Evolutionary conservation across 371 early-diverging fungal genomes (phyloP).

Genomic region (Gilbertella persicaria): DNA sequence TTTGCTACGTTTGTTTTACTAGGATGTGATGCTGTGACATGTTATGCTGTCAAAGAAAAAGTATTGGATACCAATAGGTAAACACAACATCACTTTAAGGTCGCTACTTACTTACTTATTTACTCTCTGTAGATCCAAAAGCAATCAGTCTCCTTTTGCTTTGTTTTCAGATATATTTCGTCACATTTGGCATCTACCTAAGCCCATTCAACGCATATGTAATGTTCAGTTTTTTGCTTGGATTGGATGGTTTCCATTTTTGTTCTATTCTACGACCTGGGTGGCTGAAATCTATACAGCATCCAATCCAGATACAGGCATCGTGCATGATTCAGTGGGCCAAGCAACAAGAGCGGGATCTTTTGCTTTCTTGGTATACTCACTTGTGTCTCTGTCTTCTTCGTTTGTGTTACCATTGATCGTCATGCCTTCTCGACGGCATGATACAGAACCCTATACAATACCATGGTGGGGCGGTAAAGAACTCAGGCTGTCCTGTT

Average conservation of each 20-base stretch:
- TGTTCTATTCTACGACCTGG: constrained; percentile 88
- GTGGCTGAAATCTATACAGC: constrained; percentile 67
- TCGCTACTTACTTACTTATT: not conserved
- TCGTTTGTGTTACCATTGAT: constrained; percentile 73
- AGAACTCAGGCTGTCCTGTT: constrained; percentile 15
- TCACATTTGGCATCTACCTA: constrained; percentile 65
- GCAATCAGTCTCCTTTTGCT: constrained; percentile 26
- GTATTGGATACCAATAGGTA: constrained; percentile 16
- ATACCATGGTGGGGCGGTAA: constrained; percentile 8
- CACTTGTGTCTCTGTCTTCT: constrained; percentile 73
- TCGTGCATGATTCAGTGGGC: constrained; percentile 55
- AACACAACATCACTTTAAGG: not conserved
- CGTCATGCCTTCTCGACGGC: constrained; percentile 36
- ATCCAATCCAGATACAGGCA: constrained; percentile 21
- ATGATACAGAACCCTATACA: not conserved
- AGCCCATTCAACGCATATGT: constrained; percentile 74
- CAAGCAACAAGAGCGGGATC: constrained; percentile 84
- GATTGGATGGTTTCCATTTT: constrained; percentile 96
- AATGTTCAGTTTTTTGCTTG: constrained; percentile 91
- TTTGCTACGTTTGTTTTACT: constrained; percentile 70
- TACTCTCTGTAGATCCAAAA: not conserved
- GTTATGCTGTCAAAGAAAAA: constrained; percentile 63
- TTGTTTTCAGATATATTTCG: constrained; percentile 36
- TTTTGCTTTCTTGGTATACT: constrained; percentile 77
- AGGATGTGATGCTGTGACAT: constrained; percentile 66